Conservation (phyloP, 2,329 filamentous ascomycete genomes). For the Fusarium musae region DNA sequence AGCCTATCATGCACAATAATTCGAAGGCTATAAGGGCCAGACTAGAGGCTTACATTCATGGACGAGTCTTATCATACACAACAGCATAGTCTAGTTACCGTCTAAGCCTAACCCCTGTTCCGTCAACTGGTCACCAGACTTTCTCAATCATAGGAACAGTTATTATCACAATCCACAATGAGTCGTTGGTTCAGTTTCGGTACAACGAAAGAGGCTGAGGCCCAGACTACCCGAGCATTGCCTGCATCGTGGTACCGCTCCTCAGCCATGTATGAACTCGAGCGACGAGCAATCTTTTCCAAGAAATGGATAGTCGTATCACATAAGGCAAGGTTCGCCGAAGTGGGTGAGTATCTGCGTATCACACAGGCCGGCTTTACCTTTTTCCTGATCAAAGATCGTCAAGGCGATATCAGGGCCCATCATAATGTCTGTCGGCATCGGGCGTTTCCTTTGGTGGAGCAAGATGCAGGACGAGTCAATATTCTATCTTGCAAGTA, state of each 20-base stretch:
- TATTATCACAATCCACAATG: not conserved
- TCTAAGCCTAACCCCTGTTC: rapidly evolving
- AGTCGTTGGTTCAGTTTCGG: not conserved
- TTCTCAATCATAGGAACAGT: rapidly evolving
- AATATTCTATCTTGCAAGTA: not conserved
- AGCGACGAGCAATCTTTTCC: not conserved
- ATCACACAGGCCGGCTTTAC: not conserved
- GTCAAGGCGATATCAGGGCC: not conserved
- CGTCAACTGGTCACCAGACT: rapidly evolving
- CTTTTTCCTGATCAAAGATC: not conserved
- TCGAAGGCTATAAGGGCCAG: not conserved
- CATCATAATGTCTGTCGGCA: slow-evolving; percentile 2
- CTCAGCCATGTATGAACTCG: not conserved
- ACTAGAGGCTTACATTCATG: not conserved
- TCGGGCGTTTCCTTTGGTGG: not conserved
- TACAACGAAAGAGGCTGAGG: not conserved
- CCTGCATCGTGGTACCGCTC: not conserved
- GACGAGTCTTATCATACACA: not conserved
- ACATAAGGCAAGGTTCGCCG: rapidly evolving
- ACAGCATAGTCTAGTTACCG: not conserved
- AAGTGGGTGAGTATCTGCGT: not conserved
- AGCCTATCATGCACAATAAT: rapidly evolving
- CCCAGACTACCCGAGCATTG: not conserved
- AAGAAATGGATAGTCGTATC: not conserved
- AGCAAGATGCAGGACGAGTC: not conserved